phyloP scores from a whole-genome alignment of 768 basidiomycete species.

The Auriscalpium microsporum region DNA sequence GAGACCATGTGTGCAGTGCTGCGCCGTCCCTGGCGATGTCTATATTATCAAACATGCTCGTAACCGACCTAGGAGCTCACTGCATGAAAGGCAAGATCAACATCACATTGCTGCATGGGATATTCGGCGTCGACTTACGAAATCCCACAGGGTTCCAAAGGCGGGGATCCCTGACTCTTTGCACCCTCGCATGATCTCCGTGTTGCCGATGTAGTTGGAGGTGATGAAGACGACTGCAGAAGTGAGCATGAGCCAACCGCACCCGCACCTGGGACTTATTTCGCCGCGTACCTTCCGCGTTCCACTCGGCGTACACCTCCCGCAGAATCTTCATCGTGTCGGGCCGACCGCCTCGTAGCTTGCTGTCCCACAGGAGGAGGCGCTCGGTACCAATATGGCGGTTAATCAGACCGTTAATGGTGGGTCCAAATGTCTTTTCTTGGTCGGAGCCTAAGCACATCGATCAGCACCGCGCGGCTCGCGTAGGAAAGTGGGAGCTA shows the following conservation, averaged over 20 bases:
- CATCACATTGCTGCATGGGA: neutral
- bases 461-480: neutral
- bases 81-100: neutral
- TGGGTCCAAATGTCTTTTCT: conserved; percentile 36
- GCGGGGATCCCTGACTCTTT: conserved; percentile 28
- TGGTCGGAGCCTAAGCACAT: conserved; percentile 29
- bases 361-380: conserved; percentile 34
- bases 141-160: conserved; percentile 26
- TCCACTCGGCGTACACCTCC: conserved; percentile 28
- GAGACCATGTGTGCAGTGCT: neutral
- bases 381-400: conserved; percentile 31
- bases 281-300: conserved; percentile 24
- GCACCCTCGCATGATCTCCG: conserved; percentile 34
- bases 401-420: conserved; percentile 32
- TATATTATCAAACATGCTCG: neutral
- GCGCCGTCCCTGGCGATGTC: neutral
- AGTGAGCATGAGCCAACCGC: neutral
- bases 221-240: conserved; percentile 34
- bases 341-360: conserved; percentile 30
- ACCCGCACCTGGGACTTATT: too few species aligned
- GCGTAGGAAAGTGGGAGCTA: neutral
- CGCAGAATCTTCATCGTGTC: conserved; percentile 31
- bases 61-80: neutral
- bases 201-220: conserved; percentile 32
- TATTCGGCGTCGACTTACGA: conserved; percentile 3